Evolutionary conservation across 1,284 basidiomycete species (phyloP).

Genomic region (Cryptococcus sp.): DNA sequence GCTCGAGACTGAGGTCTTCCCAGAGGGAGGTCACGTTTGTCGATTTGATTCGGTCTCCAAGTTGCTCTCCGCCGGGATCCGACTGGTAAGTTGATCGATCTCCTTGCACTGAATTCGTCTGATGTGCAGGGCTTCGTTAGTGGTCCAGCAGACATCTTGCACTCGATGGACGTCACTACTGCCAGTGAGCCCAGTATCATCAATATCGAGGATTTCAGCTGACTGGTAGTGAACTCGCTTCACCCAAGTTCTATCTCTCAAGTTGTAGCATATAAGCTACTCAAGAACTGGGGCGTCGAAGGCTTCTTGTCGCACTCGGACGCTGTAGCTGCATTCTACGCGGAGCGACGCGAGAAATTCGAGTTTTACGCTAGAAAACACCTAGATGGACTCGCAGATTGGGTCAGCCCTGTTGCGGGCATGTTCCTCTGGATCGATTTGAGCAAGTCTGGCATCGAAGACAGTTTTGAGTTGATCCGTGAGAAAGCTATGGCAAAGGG

Average conservation of each 20-base stretch:
- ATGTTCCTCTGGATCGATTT: conserved; percentile 79
- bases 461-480: conserved; percentile 72
- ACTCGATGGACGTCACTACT: conserved; percentile 65
- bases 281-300: conserved; percentile 71
- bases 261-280: conserved; percentile 64
- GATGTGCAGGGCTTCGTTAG: conserved; percentile 62
- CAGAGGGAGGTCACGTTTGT: conserved; percentile 65
- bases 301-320: conserved; percentile 72
- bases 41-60: conserved; percentile 88
- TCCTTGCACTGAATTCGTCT: not conserved
- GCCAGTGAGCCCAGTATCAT: conserved; percentile 7
- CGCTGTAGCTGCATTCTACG: conserved; percentile 73
- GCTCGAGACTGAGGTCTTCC: conserved; percentile 57
- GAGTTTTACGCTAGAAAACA: conserved; percentile 69
- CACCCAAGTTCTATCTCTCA: conserved; percentile 76
- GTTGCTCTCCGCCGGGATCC: conserved; percentile 68
- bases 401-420: conserved; percentile 80
- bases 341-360: conserved; percentile 69
- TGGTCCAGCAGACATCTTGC: conserved; percentile 68
- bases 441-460: conserved; percentile 47
- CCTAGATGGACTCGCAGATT: conserved; percentile 71
- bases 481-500: conserved; percentile 73
- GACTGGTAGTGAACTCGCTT: conserved; percentile 65
- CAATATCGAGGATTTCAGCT: not conserved
- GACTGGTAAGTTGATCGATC: conserved; percentile 24